Evolutionary conservation across 2,329 filamentous ascomycete genomes (phyloP).

Genomic region (Leptosphaerulina australis): DNA sequence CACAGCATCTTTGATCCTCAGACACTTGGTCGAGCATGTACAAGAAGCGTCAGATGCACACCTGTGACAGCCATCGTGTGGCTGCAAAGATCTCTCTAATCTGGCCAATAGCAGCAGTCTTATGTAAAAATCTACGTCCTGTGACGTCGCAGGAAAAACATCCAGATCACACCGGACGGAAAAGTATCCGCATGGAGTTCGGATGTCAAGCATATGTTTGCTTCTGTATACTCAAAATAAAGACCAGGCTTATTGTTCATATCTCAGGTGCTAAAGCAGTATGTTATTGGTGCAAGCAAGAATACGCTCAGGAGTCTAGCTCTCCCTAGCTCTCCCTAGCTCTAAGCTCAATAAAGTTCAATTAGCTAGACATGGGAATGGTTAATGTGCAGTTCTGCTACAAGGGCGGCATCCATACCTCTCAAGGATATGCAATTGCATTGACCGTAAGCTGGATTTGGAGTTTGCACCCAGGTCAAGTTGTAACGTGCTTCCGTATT

Average conservation of each 20-base stretch:
- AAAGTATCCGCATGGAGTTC: constrained; percentile 15
- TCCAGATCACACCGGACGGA: constrained; percentile 7
- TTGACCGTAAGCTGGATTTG: no score
- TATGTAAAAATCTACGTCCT: constrained; percentile 16
- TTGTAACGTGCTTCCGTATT: constrained; percentile 7
- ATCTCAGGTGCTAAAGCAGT: no score
- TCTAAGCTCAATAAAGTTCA: no score
- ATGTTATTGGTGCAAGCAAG: neutral
- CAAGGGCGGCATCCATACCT: no score
- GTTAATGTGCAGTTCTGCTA: no score
- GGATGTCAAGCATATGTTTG: no score
- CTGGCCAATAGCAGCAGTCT: constrained; percentile 12
- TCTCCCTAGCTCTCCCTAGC: no score
- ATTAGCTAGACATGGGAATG: no score
- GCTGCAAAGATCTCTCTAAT: constrained; percentile 5
- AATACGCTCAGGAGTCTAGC: neutral
- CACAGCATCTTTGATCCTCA: constrained; percentile 2
- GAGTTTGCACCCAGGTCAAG: neutral
- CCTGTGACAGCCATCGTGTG: constrained; percentile 15
- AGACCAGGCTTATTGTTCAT: no score
- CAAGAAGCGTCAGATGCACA: constrained; percentile 7
- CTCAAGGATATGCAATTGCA: no score
- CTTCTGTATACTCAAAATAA: no score
- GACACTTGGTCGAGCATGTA: constrained; percentile 3
- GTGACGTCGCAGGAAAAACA: constrained; percentile 18